Evolutionary conservation across 352 stramenopile species (phyloP), one percentile per base, ranked within the genome.

Genomic region (Phytophthora sojae): DNA sequence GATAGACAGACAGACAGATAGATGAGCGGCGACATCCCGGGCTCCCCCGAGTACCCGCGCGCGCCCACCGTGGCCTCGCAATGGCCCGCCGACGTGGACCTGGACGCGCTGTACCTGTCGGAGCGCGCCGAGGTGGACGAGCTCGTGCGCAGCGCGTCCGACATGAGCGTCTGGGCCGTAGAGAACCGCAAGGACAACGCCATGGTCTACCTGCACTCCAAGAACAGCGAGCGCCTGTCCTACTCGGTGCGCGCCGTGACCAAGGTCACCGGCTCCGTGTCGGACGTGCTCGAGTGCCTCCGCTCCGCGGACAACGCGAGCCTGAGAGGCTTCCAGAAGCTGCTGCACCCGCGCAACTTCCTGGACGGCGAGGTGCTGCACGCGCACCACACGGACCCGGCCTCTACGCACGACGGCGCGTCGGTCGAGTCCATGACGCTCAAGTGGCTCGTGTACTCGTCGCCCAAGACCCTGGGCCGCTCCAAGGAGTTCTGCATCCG

Each of bases 401-500:
- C 39, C 1, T 56, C 47, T 0, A 45, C 42, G 7, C 61, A 73
- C 11, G 55, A 77, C 14, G 63, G 73, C 3, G 60, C 63, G 6
- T 64, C 58, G 4, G 60, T 73, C 49, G 88, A 95, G 71, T 93
- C 83, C 37, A 80, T 96, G 62, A 83, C 86, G 62, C 75, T 96
- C 65, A 96, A 96, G 71, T 96, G 89, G 89, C 67, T 92, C 59
- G 88, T 89, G 42, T 86, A 90, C 61, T 91, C 82, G 42, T 90
- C 89, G 1, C 83, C 81, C 37, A 95, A 93, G 66, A 90, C 87
- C 52, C 76, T 96, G 21, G 86, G 86, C 11, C 84, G 84, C 32
- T 85, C 83, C 50, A 96, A 96, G 54, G 88, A 96, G 64, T 91
- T 96, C 35, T 91, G 84, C 59, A 74, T 92, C 45, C 86, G 88